Percentiles rank a stretch among this genome's conserved stretches.
These are phyloP conservation scores for Petasospora rhodanensis DNA, from an alignment of 1,139 yeast genomes.

Conservation along the genomic window DNA sequence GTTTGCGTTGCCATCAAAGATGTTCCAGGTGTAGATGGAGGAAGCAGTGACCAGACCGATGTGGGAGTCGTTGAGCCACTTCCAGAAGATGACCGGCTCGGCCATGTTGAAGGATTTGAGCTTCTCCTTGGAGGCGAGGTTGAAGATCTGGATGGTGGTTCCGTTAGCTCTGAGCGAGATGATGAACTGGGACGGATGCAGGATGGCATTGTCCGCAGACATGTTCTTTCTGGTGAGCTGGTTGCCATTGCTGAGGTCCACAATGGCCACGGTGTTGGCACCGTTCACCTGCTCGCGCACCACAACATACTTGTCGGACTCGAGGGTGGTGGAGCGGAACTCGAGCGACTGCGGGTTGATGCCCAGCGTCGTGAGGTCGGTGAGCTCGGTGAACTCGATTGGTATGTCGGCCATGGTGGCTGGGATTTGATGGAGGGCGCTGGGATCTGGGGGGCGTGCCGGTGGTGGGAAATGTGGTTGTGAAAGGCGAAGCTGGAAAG, in stretches of 20 bases:
- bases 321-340: conserved; percentile 90
- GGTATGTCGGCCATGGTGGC: conserved; percentile 63
- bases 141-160: conserved; percentile 90
- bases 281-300: conserved; percentile 73
- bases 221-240: conserved; percentile 82
- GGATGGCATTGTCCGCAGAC: conserved; percentile 96
- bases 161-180: conserved; percentile 95
- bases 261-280: conserved; percentile 88
- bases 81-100: conserved; percentile 94
- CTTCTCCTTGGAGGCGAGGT: conserved; percentile 81
- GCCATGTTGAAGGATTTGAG: conserved; percentile 82
- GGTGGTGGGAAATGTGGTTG: too few relatives aligned
- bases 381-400: conserved; percentile 87
- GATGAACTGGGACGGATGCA: conserved; percentile 87
- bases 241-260: conserved; percentile 73
- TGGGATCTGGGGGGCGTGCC: too few relatives aligned
- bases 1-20: conserved; percentile 74
- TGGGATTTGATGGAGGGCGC: too few relatives aligned
- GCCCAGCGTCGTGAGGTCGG: conserved; percentile 40
- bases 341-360: conserved; percentile 81
- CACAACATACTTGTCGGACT: conserved; percentile 87
- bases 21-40: conserved; percentile 74
- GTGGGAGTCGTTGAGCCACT: conserved; percentile 73
- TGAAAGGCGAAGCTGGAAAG: too few relatives aligned
- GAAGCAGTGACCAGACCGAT: conserved; percentile 84